These are phyloP conservation scores for Aspergillus luchuensis DNA, from an alignment of 2,329 filamentous ascomycete genomes.

Conservation along the genomic window DNA sequence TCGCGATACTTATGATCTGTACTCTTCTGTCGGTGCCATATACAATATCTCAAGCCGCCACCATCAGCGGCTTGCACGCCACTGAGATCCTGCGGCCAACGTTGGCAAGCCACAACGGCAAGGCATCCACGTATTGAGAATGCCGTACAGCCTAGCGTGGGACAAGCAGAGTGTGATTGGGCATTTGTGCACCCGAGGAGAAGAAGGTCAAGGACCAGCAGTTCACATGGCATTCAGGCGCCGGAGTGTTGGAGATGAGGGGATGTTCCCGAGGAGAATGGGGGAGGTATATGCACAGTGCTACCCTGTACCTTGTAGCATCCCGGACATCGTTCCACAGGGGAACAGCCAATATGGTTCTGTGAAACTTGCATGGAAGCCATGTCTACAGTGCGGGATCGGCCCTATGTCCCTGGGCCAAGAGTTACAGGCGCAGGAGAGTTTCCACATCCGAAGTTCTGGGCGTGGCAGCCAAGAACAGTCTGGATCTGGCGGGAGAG, in stretches of 20 bases:
- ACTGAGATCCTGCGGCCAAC: background rate
- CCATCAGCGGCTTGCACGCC: background rate
- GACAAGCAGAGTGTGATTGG: background rate
- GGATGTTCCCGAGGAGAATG: background rate
- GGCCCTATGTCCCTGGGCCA: constrained; percentile 3
- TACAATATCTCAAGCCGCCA: background rate
- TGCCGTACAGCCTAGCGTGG: background rate
- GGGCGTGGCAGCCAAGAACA: constrained; percentile 6
- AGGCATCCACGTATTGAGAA: background rate
- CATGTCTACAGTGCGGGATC: background rate
- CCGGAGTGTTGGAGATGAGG: background rate
- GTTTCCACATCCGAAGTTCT: constrained; percentile 7
- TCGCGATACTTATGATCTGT: background rate
- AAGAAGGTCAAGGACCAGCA: background rate
- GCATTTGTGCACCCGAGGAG: background rate
- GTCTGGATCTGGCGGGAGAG: constrained; percentile 5
- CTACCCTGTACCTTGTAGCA: background rate
- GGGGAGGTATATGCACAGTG: background rate
- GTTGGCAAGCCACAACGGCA: background rate
- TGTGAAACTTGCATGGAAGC: constrained; percentile 5
- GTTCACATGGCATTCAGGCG: background rate
- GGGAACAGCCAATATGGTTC: background rate
- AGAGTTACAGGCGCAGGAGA: constrained; percentile 7
- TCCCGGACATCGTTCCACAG: background rate
- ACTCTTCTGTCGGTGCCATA: background rate